Evolutionary conservation across 2,329 filamentous ascomycete species (phyloP).

Genomic region (Didymella keratinophila): DNA sequence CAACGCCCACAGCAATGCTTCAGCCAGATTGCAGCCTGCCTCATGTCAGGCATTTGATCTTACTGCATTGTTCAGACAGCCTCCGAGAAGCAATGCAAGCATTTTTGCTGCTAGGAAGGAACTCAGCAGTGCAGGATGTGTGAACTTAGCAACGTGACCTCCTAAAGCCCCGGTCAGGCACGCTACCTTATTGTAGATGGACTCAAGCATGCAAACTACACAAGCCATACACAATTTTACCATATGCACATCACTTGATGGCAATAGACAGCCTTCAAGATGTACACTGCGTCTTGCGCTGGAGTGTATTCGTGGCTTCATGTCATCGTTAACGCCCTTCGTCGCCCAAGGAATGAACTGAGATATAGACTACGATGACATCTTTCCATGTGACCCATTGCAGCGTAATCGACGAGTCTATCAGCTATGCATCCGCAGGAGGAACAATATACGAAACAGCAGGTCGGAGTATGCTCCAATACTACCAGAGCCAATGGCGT

Average conservation of each 20-base stretch:
- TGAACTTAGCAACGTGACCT: not conserved
- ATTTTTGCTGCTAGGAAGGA: not conserved
- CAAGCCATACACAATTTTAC: too few species aligned
- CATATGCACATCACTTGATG: not conserved
- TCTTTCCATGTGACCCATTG: not conserved
- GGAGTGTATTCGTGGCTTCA: not conserved
- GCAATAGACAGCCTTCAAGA: not conserved
- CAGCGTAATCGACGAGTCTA: too few species aligned
- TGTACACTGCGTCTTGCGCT: not conserved
- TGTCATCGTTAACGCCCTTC: not conserved
- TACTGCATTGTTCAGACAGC: not conserved
- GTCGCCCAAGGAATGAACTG: not conserved
- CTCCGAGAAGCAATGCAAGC: not conserved
- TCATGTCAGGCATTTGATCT: not conserved
- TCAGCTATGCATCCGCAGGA: not conserved
- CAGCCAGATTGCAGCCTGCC: not conserved
- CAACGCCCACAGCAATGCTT: not conserved
- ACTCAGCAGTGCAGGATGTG: not conserved
- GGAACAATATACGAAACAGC: not conserved
- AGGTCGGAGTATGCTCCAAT: not conserved
- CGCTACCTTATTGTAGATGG: not conserved
- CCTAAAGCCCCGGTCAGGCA: not conserved
- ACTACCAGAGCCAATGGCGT: constrained; percentile 26
- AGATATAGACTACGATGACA: too few species aligned
- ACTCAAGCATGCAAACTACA: not conserved